Evolutionary conservation across 345 rosid species (phyloP).

Genomic region (Eucalyptus victrix): DNA sequence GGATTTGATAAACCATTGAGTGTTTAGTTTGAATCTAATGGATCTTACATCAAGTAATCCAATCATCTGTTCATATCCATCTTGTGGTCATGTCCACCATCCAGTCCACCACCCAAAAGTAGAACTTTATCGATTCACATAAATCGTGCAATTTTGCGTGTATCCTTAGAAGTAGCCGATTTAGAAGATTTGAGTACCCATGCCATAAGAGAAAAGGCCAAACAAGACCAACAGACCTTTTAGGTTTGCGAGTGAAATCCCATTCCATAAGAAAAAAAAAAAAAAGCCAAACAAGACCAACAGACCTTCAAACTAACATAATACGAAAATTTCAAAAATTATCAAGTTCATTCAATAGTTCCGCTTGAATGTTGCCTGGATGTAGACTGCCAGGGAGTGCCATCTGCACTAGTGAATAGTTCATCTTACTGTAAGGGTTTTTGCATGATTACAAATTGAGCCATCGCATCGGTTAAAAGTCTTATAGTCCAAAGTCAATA

Average conservation of each 20-base stretch:
- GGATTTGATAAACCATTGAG: neutral
- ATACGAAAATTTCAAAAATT: neutral
- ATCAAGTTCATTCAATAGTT: neutral
- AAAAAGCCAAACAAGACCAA: neutral
- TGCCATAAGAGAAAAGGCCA: accelerated
- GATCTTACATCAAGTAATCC: neutral
- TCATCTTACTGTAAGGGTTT: neutral
- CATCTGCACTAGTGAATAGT: neutral
- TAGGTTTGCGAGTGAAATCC: no score
- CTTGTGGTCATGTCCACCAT: neutral
- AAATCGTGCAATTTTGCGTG: accelerated
- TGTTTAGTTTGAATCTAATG: neutral
- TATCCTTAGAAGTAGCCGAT: accelerated
- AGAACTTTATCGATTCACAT: accelerated
- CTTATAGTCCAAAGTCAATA: neutral
- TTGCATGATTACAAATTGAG: neutral
- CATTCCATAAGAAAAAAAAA: neutral
- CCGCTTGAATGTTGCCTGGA: neutral
- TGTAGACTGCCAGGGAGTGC: neutral
- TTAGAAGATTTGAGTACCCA: neutral
- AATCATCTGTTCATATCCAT: neutral
- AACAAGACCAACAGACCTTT: neutral
- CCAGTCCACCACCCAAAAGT: neutral
- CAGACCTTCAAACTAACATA: neutral
- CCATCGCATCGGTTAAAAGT: accelerated